Conservation (phyloP, 2,329 filamentous ascomycete species). For the Fusarium metavorans region DNA sequence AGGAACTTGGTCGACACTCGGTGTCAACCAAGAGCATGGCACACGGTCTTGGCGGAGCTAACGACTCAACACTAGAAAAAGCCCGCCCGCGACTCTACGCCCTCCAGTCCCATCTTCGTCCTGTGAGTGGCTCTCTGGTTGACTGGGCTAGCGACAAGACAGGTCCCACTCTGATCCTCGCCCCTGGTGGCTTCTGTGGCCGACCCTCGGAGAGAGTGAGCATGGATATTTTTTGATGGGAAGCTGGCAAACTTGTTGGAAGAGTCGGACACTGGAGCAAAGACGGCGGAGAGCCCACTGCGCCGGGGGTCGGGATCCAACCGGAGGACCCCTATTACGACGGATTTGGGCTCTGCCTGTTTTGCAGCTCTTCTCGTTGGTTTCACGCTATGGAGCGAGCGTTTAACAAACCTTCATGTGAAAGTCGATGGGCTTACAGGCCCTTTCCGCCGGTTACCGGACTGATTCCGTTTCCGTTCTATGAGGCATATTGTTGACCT, state of each 20-base stretch:
- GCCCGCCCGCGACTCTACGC: slow-evolving; percentile 23
- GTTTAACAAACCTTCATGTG: background rate
- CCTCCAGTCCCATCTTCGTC: slow-evolving; percentile 4
- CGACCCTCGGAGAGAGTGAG: slow-evolving; percentile 20
- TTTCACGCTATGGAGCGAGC: background rate
- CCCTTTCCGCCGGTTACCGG: background rate
- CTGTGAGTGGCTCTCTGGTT: slow-evolving; percentile 5
- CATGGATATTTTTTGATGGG: slow-evolving; percentile 9
- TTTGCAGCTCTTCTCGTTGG: background rate
- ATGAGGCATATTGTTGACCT: slow-evolving; percentile 18
- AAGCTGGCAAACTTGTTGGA: slow-evolving; percentile 6
- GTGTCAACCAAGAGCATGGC: slow-evolving; percentile 26
- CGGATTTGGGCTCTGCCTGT: slow-evolving; percentile 22
- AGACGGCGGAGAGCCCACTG: slow-evolving; percentile 3
- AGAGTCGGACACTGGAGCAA: background rate
- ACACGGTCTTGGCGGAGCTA: slow-evolving; percentile 32
- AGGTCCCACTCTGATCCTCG: slow-evolving; percentile 18
- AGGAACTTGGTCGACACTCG: slow-evolving; percentile 13
- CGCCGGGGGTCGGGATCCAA: slow-evolving; percentile 31
- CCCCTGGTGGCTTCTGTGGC: slow-evolving; percentile 16
- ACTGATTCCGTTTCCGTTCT: background rate
- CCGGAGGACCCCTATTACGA: slow-evolving; percentile 42
- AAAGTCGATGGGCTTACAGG: background rate
- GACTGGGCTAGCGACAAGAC: slow-evolving; percentile 14
- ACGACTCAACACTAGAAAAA: slow-evolving; percentile 9